Evolutionary conservation across 164 flowering plant genomes (phyloP).

Genomic region (Vitis amurensis): DNA sequence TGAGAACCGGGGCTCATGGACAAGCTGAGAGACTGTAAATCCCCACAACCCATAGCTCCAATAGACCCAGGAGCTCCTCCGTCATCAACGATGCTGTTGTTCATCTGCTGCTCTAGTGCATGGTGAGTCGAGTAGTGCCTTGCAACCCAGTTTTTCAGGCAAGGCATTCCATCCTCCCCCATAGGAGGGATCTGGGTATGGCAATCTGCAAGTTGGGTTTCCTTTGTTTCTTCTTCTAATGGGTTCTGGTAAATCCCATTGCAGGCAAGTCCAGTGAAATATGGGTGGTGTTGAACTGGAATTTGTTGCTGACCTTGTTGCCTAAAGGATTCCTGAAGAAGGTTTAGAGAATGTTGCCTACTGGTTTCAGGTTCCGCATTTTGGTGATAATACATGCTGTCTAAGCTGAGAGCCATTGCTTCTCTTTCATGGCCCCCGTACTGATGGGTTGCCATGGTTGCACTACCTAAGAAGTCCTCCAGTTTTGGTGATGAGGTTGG

Average conservation of each 20-base stretch:
- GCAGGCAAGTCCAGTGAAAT: constrained; percentile 32
- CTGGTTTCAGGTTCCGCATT: constrained; percentile 30
- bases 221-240: constrained; percentile 28
- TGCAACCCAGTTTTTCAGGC: constrained; percentile 47
- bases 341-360: constrained; percentile 37
- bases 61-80: constrained; percentile 36
- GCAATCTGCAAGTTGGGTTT: constrained; percentile 30
- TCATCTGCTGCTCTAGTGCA: constrained; percentile 39
- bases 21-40: constrained; percentile 72
- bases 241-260: constrained; percentile 40
- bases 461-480: constrained; percentile 82
- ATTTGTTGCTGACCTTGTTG: constrained; percentile 30
- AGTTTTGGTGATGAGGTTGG: constrained; percentile 58
- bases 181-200: constrained; percentile 33
- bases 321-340: constrained; percentile 32
- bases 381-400: constrained; percentile 67
- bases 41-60: constrained; percentile 48
- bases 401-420: constrained; percentile 68
- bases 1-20: constrained; percentile 91
- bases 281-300: constrained; percentile 33
- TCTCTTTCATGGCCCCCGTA: constrained; percentile 46
- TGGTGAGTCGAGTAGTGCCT: constrained; percentile 27
- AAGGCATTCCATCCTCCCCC: constrained; percentile 31
- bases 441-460: constrained; percentile 52
- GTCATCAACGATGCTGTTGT: constrained; percentile 22